These are phyloP conservation scores for Plasmodium fragile DNA, from an alignment of 169 alveolate genomes.

Conservation along the genomic window DNA sequence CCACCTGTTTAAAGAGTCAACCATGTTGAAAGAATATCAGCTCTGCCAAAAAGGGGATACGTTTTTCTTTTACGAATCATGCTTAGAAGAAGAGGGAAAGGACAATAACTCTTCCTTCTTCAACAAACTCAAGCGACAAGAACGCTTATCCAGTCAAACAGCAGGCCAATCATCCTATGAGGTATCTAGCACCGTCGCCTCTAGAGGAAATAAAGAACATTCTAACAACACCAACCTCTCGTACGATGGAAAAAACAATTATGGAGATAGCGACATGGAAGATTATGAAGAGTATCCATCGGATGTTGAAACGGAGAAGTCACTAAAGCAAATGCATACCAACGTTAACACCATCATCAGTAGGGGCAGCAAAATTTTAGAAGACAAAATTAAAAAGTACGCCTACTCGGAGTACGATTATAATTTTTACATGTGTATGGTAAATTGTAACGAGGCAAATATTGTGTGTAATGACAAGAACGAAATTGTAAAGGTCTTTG, in stretches of 20 bases:
- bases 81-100: not conserved
- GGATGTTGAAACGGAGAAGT: not conserved
- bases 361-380: conserved; percentile 69
- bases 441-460: conserved; percentile 66
- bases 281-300: not conserved
- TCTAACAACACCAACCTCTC: not conserved
- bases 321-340: conserved; percentile 14
- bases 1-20: conserved; percentile 76
- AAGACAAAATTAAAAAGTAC: conserved; percentile 59
- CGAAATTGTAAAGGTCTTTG: conserved; percentile 60
- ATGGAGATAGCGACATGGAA: not conserved
- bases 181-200: not conserved
- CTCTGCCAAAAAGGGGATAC: conserved; percentile 75
- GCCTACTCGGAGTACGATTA: conserved; percentile 51
- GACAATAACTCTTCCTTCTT: conserved; percentile 48
- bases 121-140: not conserved
- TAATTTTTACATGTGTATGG: conserved; percentile 60
- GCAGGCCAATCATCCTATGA: not conserved
- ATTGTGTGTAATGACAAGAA: conserved; percentile 35
- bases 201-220: not conserved
- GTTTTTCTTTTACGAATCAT: conserved; percentile 77
- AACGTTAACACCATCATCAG: conserved; percentile 63
- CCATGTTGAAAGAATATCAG: conserved; percentile 35
- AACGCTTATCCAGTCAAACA: not conserved
- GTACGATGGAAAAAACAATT: not conserved